Conservation (phyloP, 441 rosid genomes). For the Euphorbia celastroides region DNA sequence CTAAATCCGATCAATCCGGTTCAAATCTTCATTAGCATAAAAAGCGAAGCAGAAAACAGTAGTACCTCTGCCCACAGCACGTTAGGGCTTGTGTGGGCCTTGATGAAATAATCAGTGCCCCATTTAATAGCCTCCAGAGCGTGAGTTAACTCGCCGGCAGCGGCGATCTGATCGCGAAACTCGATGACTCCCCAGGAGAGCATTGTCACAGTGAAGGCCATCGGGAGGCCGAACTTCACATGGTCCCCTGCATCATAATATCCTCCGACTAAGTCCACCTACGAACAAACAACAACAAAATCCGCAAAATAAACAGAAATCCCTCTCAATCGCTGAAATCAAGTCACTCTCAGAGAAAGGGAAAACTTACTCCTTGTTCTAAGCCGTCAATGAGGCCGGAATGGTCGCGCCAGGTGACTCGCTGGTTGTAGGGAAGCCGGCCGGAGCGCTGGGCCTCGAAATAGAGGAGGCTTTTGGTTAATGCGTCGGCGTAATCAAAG, state of each 20-base stretch:
- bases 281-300: background rate
- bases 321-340: background rate
- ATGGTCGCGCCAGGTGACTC: constrained; percentile 84
- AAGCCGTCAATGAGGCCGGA: constrained; percentile 94
- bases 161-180: constrained; percentile 51
- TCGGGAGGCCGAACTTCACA: constrained; percentile 89
- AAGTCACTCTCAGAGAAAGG: background rate
- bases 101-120: constrained; percentile 91
- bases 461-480: constrained; percentile 80
- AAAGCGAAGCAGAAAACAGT: background rate
- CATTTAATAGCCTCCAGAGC: constrained; percentile 87
- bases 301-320: background rate
- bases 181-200: constrained; percentile 81
- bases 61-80: constrained; percentile 90
- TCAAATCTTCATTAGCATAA: background rate
- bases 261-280: constrained; percentile 99
- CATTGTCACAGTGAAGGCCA: constrained; percentile 93
- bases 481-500: constrained; percentile 67
- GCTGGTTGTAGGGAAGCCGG: constrained; percentile 77
- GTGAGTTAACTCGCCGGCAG: constrained; percentile 66
- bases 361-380: constrained; percentile 73
- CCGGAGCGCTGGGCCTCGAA: constrained; percentile 95
- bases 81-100: constrained; percentile 77
- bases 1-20: background rate
- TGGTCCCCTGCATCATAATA: constrained; percentile 95